phyloP scores from a whole-genome alignment of 2,329 filamentous ascomycete genomes.

The Beauveria sp. region DNA sequence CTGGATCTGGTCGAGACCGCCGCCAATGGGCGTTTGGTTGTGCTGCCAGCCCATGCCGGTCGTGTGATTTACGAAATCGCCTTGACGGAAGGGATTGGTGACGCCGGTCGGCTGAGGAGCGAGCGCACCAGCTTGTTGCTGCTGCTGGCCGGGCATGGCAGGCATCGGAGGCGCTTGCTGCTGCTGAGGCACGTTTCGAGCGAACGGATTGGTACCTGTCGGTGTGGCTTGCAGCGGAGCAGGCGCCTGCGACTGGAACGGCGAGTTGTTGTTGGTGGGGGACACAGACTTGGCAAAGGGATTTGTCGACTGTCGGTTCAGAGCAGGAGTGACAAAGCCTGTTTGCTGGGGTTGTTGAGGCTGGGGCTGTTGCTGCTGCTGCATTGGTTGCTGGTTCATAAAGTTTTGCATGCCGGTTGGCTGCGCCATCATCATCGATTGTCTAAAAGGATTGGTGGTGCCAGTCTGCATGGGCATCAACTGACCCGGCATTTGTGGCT shows the following conservation, averaged over 20 bases:
- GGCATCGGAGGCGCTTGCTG: conserved; percentile 4
- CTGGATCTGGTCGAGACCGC: conserved; percentile 68
- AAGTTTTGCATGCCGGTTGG: conserved; percentile 38
- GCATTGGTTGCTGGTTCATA: conserved; percentile 19
- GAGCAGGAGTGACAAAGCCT: conserved; percentile 28
- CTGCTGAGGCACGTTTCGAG: conserved; percentile 33
- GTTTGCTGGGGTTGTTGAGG: not conserved
- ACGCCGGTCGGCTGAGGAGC: conserved; percentile 74
- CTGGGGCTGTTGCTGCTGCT: not conserved
- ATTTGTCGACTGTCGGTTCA: conserved; percentile 65
- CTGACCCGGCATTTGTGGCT: conserved; percentile 18
- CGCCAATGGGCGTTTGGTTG: conserved; percentile 69
- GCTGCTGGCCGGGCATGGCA: not conserved
- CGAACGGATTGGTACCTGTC: conserved; percentile 55
- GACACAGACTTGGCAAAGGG: conserved; percentile 64
- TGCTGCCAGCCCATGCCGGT: conserved; percentile 88
- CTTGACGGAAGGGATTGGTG: conserved; percentile 93
- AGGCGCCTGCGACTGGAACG: conserved; percentile 34
- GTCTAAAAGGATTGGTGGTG: conserved; percentile 86
- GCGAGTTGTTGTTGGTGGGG: conserved; percentile 27
- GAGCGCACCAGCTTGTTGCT: conserved; percentile 44
- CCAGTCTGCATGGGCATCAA: conserved; percentile 18
- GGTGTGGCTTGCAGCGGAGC: conserved; percentile 39
- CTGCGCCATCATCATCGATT: conserved; percentile 69
- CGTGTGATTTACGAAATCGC: conserved; percentile 78